Evolutionary conservation across 2,329 filamentous ascomycete genomes (phyloP).

Genomic region (Podosphaera aphanis): DNA sequence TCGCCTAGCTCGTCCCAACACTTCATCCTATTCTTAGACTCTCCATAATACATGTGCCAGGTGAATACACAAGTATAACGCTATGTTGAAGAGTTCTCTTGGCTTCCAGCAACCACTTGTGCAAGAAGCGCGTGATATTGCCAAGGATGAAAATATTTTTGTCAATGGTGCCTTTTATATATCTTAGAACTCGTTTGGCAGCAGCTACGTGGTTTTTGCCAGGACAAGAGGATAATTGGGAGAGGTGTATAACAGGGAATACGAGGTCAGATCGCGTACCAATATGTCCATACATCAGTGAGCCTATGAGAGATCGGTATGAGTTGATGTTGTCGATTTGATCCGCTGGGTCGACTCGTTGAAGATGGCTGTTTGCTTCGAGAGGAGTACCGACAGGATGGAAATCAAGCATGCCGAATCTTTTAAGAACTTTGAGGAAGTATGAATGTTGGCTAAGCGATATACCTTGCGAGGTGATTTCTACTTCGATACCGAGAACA

Average conservation of each 20-base stretch:
- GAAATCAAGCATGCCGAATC: background rate
- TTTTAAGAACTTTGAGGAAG: background rate
- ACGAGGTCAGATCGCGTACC: background rate
- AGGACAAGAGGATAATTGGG: background rate
- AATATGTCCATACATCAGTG: constrained; percentile 1
- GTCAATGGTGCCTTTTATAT: background rate
- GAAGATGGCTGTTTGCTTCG: background rate
- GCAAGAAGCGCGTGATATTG: no score
- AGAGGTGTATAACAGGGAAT: background rate
- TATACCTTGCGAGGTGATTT: background rate
- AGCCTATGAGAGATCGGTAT: background rate
- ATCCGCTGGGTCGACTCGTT: background rate
- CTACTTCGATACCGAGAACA: background rate
- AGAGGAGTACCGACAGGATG: background rate
- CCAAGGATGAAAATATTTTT: background rate
- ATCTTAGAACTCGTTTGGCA: background rate
- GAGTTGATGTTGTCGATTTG: background rate
- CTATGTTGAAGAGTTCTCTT: no score
- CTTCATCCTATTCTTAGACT: no score
- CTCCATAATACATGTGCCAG: no score
- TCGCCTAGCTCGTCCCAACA: no score
- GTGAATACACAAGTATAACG: no score
- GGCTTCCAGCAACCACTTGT: no score
- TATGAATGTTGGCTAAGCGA: background rate
- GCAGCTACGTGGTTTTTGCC: background rate